Evolutionary conservation across 2,329 filamentous ascomycete species (phyloP).

Genomic region (Hypoxylon sp.): DNA sequence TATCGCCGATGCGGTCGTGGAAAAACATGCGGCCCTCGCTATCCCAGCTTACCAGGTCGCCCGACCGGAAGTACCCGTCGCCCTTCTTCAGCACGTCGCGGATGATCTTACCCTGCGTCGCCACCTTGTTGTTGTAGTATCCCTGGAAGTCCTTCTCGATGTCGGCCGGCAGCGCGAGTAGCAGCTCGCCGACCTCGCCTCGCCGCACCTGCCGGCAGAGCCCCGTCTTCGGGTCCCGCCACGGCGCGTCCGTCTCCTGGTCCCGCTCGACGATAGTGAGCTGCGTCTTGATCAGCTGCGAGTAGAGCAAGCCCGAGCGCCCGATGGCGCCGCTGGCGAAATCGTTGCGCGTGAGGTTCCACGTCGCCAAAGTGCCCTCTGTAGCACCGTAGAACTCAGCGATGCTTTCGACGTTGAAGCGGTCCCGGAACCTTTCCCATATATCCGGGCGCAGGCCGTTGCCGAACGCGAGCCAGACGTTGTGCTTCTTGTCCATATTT

Average conservation of each 20-base stretch:
- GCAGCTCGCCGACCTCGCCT: conserved; percentile 79
- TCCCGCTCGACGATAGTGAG: conserved; percentile 77
- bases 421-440: conserved; percentile 84
- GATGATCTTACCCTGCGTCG: conserved; percentile 79
- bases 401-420: conserved; percentile 79
- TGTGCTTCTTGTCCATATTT: conserved; percentile 77
- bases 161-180: conserved; percentile 77
- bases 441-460: conserved; percentile 89
- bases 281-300: conserved; percentile 62
- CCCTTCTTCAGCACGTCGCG: conserved; percentile 78
- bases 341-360: conserved; percentile 80
- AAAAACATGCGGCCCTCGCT: conserved; percentile 80
- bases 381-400: conserved; percentile 86
- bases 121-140: conserved; percentile 80
- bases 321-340: conserved; percentile 83
- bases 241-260: conserved; percentile 74
- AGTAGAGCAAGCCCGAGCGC: conserved; percentile 72
- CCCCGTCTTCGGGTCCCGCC: conserved; percentile 75
- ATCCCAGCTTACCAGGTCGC: conserved; percentile 82
- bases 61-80: conserved; percentile 85
- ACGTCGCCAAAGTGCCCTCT: conserved; percentile 75
- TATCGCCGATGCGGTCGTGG: conserved; percentile 82
- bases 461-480: conserved; percentile 80
- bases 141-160: conserved; percentile 78
- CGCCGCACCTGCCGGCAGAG: conserved; percentile 70